These are phyloP conservation scores for Candida sphagnicola DNA, from an alignment of 805 yeast genomes.

Conservation along the genomic window DNA sequence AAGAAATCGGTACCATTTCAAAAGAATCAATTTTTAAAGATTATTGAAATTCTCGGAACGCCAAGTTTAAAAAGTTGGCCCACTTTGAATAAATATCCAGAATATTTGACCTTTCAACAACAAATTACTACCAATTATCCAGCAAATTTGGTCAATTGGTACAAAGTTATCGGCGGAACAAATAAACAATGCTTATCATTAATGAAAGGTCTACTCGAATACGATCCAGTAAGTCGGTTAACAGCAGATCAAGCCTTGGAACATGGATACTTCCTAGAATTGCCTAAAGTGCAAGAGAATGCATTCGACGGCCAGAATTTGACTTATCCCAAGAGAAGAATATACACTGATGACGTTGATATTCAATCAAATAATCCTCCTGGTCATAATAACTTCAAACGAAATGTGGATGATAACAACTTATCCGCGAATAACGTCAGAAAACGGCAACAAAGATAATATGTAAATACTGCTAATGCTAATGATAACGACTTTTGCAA, in stretches of 20 bases:
- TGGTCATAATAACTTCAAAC: conserved; percentile 19
- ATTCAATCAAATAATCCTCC: conserved; percentile 38
- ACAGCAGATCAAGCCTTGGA: conserved; percentile 74
- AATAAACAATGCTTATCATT: conserved; percentile 66
- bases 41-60: conserved; percentile 88
- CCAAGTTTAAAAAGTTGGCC: conserved; percentile 84
- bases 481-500: conserved; percentile 1
- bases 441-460: conserved; percentile 6
- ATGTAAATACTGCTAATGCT: neutral
- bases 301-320: conserved; percentile 74
- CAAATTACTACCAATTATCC: conserved; percentile 56
- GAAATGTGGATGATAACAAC: conserved; percentile 14
- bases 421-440: conserved; percentile 6
- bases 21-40: conserved; percentile 84
- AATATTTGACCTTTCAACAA: conserved; percentile 51
- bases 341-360: conserved; percentile 83
- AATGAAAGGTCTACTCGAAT: conserved; percentile 61
- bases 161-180: conserved; percentile 72
- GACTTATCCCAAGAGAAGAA: conserved; percentile 82
- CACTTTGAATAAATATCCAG: conserved; percentile 75
- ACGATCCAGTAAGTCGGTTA: conserved; percentile 77
- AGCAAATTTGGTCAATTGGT: conserved; percentile 78
- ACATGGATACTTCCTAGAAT: conserved; percentile 75
- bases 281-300: conserved; percentile 63
- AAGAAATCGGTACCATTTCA: conserved; percentile 94